Evolutionary conservation across 345 rosid species (phyloP), one percentile per base, ranked within the genome.

Genomic region (Psidium guajava): DNA sequence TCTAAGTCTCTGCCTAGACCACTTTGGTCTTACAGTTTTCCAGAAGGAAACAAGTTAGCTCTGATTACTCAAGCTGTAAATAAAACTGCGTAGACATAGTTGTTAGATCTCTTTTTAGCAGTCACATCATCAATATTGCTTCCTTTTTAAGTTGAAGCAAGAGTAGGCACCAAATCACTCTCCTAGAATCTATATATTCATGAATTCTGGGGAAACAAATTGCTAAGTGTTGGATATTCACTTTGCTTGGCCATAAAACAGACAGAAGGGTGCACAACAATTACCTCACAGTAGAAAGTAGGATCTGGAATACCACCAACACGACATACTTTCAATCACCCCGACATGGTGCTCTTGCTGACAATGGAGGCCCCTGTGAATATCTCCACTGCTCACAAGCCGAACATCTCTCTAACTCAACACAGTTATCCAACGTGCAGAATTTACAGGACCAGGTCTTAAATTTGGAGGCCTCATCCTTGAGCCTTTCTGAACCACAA

Each of bases 341-440:
- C 6, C 83, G 87, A 81, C 88, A 88, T 74, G 96, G 95, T 40
- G 98, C 89, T 50, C n/a, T 85, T 40, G 95, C 86, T 28, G 95
- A 89, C 61, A 90, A 88, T 22, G 98, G 98, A 51, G 92, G 84
- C 28, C 98, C 99, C 54, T 87, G 85, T 51, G 98, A 97, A 87
- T 92, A 94, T 91, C 98, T 93, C 98, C 98, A 97, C 73, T 92
- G 95, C 82, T 87, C 92, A 88, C 99, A 97, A 36, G 96, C 99
- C 52, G 89, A 91, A 84, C 97, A 97, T 86, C 92, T 93, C 81
- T 96, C 98, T 85, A 89, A 52, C 85, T 91, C 88, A 61, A 90
- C 88, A 84, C 88, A 82, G 87, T 95, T 95, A 77, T 95, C 98
- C 89, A 95, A 81, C 0, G 98, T 95, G 83, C 95, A 95, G 86